Base-by-base conservation (phyloP, 805 yeast species). In the Saccharomycopsis guyanensis region DNA sequence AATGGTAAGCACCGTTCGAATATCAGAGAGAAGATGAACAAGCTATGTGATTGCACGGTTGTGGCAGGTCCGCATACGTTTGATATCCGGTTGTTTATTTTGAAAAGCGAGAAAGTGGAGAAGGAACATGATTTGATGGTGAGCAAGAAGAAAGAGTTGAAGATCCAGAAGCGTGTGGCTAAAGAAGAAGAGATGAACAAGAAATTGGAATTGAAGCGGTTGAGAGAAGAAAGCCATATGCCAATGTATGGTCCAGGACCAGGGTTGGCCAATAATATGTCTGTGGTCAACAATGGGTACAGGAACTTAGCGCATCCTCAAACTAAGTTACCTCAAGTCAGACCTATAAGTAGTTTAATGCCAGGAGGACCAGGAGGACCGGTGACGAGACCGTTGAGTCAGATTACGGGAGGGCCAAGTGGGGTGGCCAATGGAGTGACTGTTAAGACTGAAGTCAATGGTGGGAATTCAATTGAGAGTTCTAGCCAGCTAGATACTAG, bases 11-110 rank as follows among this genome's bases (percentile, higher is more conserved):
- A 65, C 36, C 72, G 65, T 56, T 63, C 59, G n/a, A 77, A 75
- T 58, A 82, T 85, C 3, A 68, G 94, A 56, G 97, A 91, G 53
- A 80, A 80, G 46, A 88, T 89, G 96, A 82, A 87, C 50, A 88
- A 87, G 59, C 66, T 93, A 47, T 78, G 91, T 55, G 96, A 89
- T 55, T 78, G 89, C 50, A 65, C 68, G 1, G 63, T 88, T 64
- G 68, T 70, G 8, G 70, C 83, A 19, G 97, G 97, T 0, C 96
- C 96, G 0, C 98, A 91, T 63, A 63, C 68, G 0, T 86, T 86
- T 63, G 86, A 80, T 34, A 72, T 83, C 1, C 68, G 94, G 50
- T 62, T 93, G 27, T 93, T 85, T 63, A 80, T 87, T n/a, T 75
- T 87, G 43, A 85, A 86, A 56, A 95, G 88, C 56, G 95, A 86